Evolutionary conservation across 495 filamentous ascomycete genomes (phyloP).

Genomic region (Bacidia rubella): DNA sequence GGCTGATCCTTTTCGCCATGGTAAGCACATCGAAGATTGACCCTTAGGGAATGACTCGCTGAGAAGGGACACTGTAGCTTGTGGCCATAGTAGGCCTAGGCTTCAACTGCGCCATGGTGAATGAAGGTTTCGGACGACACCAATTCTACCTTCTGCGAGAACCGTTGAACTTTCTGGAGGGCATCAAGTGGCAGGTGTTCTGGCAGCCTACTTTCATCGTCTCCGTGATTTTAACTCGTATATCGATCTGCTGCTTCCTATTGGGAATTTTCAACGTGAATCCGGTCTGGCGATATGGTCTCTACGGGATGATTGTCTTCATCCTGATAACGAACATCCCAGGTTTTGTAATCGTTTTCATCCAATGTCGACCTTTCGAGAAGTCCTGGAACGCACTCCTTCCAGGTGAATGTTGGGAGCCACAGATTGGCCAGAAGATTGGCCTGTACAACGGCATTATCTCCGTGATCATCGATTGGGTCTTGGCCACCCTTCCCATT

Average conservation of each 20-base stretch:
- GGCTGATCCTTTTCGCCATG: neutral
- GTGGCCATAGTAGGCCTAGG: neutral
- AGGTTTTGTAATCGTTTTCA: conserved; percentile 29
- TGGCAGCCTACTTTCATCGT: conserved; percentile 33
- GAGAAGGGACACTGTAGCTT: neutral
- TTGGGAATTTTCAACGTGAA: conserved; percentile 30
- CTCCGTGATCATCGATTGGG: conserved; percentile 30
- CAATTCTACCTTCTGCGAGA: neutral
- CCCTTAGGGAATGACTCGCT: too few species aligned
- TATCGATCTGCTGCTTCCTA: conserved; percentile 34
- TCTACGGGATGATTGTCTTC: conserved; percentile 28
- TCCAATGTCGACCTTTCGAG: conserved; percentile 30
- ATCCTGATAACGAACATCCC: conserved; percentile 25
- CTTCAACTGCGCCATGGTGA: conserved; percentile 4
- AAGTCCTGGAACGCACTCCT: conserved; percentile 32
- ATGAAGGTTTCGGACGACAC: conserved; percentile 4
- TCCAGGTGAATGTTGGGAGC: conserved; percentile 26
- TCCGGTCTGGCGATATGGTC: conserved; percentile 20
- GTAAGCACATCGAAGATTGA: neutral
- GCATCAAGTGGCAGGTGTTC: conserved; percentile 29
- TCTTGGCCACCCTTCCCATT: conserved; percentile 25
- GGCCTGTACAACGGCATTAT: conserved; percentile 32
- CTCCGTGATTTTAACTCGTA: conserved; percentile 28
- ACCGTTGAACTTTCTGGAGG: neutral
- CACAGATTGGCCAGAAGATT: conserved; percentile 27